phyloP scores from a whole-genome alignment of 345 rosid species.

The Xanthoceras sorbifolium region DNA sequence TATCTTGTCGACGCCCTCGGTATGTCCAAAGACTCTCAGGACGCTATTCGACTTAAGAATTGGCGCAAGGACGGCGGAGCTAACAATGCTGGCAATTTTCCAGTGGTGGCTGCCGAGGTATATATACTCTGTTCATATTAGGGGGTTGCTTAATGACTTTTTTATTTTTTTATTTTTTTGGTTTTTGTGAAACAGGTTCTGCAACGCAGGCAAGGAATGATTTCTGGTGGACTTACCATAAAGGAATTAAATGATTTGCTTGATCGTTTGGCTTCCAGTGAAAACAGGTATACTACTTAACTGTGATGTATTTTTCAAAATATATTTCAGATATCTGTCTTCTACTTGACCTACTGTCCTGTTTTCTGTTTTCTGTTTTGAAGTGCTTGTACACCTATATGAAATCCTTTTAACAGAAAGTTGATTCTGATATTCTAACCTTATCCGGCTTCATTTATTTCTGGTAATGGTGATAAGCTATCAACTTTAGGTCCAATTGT shows the following conservation, averaged over 20 bases:
- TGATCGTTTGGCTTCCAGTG: slow-evolving; percentile 75
- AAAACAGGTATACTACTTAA: slow-evolving; percentile 51
- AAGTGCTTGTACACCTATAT: neutral
- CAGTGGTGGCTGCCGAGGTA: slow-evolving; percentile 82
- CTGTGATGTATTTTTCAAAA: neutral
- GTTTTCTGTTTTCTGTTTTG: too few relatives aligned
- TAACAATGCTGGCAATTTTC: slow-evolving; percentile 78
- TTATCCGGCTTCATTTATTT: neutral
- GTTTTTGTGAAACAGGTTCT: slow-evolving; percentile 46
- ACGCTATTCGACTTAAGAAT: slow-evolving; percentile 83
- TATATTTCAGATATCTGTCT: neutral
- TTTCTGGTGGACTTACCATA: slow-evolving; percentile 70
- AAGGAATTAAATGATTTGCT: slow-evolving; percentile 80
- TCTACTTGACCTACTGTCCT: too few relatives aligned
- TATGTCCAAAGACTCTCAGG: slow-evolving; percentile 84
- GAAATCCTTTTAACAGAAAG: neutral
- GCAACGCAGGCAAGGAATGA: slow-evolving; percentile 80
- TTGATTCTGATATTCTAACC: neutral
- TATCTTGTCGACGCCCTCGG: slow-evolving; percentile 86
- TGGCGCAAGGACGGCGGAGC: slow-evolving; percentile 97
- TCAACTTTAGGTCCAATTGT: neutral
- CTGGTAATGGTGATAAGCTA: too few relatives aligned
- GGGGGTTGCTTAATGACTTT: neutral
- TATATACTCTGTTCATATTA: neutral
- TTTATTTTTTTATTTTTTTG: neutral